Conservation (phyloP, 106 monocot genomes). For the Phalaenopsis aphrodite region DNA sequence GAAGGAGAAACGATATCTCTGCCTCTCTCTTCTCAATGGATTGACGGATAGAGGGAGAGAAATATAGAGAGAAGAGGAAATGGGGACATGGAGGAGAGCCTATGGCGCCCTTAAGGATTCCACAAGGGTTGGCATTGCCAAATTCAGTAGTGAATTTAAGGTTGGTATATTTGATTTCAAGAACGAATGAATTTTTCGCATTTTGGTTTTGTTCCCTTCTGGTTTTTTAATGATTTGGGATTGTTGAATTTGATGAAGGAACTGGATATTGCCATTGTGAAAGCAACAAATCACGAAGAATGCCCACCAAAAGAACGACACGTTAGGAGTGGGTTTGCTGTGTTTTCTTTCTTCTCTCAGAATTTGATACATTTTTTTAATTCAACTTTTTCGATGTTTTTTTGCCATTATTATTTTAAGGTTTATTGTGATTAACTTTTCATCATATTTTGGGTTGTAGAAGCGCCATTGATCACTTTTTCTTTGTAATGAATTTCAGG, state of each 20-base stretch:
- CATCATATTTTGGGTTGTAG: not conserved
- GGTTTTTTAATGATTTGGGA: not conserved
- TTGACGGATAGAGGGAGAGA: not conserved
- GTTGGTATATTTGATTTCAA: conserved; percentile 13
- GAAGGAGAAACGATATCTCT: not conserved
- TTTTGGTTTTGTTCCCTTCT: not conserved
- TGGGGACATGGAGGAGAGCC: conserved; percentile 75
- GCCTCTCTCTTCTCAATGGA: not conserved
- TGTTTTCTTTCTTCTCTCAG: not conserved
- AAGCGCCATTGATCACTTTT: not conserved
- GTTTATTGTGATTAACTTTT: not conserved
- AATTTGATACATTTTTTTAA: not conserved
- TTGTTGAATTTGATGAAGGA: conserved; percentile 11
- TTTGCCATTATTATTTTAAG: not conserved
- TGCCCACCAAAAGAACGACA: conserved; percentile 17
- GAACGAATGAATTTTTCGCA: not conserved
- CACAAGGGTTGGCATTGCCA: conserved; percentile 94
- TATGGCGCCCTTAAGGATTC: conserved; percentile 93
- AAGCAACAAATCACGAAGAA: conserved; percentile 16
- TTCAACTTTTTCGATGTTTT: not conserved
- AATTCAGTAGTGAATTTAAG: conserved; percentile 98
- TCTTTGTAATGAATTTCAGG: conserved; percentile 21
- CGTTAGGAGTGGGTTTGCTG: conserved; percentile 5
- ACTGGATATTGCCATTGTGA: conserved; percentile 17
- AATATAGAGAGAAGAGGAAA: conserved; percentile 5